These are phyloP conservation scores for Sordariomycetes sp. DNA, from an alignment of 2,329 filamentous ascomycete species.

Conservation along the genomic window DNA sequence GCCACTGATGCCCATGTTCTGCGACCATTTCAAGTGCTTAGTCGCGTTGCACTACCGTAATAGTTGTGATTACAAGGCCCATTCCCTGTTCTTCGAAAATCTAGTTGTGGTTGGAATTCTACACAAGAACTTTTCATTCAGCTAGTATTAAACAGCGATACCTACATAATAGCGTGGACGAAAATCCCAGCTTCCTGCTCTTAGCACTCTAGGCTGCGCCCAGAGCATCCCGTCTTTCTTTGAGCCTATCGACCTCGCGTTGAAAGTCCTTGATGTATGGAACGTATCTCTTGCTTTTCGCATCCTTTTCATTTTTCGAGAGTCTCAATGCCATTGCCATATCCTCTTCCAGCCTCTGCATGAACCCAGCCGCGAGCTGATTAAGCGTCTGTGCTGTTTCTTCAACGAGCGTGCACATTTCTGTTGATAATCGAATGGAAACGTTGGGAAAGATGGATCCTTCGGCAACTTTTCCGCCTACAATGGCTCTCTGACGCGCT, in stretches of 20 bases:
- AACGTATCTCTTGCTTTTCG: neutral
- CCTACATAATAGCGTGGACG: too few relatives aligned
- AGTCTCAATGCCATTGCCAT: neutral
- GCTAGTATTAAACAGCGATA: too few relatives aligned
- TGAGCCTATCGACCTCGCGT: neutral
- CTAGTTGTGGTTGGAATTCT: too few relatives aligned
- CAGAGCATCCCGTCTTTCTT: neutral
- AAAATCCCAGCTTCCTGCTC: too few relatives aligned
- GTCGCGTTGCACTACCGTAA: too few relatives aligned
- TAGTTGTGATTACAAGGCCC: too few relatives aligned
- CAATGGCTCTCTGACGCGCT: neutral
- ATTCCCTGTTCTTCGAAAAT: too few relatives aligned
- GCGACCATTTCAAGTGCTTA: too few relatives aligned
- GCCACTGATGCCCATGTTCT: too few relatives aligned
- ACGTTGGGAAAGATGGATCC: constrained; percentile 1
- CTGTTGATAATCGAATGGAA: neutral
- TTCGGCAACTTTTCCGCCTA: neutral
- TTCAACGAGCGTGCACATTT: neutral
- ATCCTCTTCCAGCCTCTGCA: neutral
- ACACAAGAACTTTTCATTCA: too few relatives aligned
- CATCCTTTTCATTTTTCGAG: neutral
- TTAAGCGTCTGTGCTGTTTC: neutral
- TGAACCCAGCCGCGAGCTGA: neutral
- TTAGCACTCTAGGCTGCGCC: neutral
- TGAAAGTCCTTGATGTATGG: neutral